These are phyloP conservation scores for Citrus inodora DNA, from an alignment of 345 rosid genomes.

Conservation along the genomic window DNA sequence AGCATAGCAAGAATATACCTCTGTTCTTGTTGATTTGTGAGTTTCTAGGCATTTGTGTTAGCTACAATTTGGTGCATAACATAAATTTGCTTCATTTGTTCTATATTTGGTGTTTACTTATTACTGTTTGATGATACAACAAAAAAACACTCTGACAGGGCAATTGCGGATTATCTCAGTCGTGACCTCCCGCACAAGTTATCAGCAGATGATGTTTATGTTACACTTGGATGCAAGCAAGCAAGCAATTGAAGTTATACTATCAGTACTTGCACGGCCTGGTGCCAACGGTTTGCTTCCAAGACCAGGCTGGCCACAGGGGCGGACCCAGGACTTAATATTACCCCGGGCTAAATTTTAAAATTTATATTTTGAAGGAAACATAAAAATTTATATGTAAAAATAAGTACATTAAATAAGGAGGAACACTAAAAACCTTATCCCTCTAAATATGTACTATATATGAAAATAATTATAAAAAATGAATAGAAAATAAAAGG, in stretches of 20 bases:
- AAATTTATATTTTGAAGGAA: too few species aligned
- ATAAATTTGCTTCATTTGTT: too few species aligned
- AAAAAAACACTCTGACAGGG: slow-evolving; percentile 28
- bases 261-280: slow-evolving; percentile 48
- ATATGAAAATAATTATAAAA: too few species aligned
- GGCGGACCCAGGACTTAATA: too few species aligned
- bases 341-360: too few species aligned
- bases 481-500: too few species aligned
- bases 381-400: too few species aligned
- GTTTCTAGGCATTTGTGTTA: not conserved
- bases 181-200: slow-evolving; percentile 55
- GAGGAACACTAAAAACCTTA: too few species aligned
- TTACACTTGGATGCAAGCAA: slow-evolving; percentile 59
- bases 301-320: slow-evolving; percentile 63
- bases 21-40: not conserved
- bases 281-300: slow-evolving; percentile 69
- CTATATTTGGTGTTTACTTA: too few species aligned
- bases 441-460: too few species aligned
- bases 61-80: too few species aligned
- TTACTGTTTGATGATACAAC: not conserved
- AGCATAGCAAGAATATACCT: not conserved
- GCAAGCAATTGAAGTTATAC: slow-evolving; percentile 51
- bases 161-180: slow-evolving; percentile 56
- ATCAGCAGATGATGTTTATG: slow-evolving; percentile 42
- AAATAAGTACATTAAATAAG: too few species aligned